Evolutionary conservation across 73 alveolate species (phyloP), one percentile per base, ranked within the genome.

Genomic region (Paramecium pentaurelia): DNA sequence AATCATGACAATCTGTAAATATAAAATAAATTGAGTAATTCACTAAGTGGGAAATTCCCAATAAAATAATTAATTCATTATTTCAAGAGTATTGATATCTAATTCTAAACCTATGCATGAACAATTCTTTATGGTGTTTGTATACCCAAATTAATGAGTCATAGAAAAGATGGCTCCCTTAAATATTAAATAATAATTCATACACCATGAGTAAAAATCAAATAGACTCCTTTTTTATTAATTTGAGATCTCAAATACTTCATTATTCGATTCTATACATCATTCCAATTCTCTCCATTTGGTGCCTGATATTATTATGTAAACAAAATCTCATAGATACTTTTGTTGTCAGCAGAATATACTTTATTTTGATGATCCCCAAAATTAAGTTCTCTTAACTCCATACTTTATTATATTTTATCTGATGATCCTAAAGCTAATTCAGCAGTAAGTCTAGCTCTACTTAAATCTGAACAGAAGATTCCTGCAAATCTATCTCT

Each of bases 371-470:
- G 12, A 64, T 64, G 84, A 64, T 64, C 84, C 30, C 84, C 84
- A 64, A 64, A 64, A 64, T 64, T 64, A 40, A 64, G 12, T 27
- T 64, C 84, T 64, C 84, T 28, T 64, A 64, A 64, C 6, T 64
- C 22, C 16, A 27, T 28, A 34, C 47, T 64, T 32, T 11, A 9
- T 32, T 32, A 10, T 10, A 64, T 64, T 25, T 64, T 64, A 1
- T 64, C 51, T 12, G 8, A 8, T 64, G 84, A 32, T 64, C 84
- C 84, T 32, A 64, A 32, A 3, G 84, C 84, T 12, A 28, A 28
- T 34, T 64, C 84, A 32, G 84, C 84, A 64, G 84, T 64, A 8
- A 64, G 11, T 64, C 84, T 64, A 11, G 84, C 84, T 34, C 84
- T 64, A 7, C 84, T 64, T 64, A 64, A 64, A 64, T 64, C 84